Evolutionary conservation across 345 rosid genomes (phyloP).

Genomic region (Eucalyptus pauciflora): DNA sequence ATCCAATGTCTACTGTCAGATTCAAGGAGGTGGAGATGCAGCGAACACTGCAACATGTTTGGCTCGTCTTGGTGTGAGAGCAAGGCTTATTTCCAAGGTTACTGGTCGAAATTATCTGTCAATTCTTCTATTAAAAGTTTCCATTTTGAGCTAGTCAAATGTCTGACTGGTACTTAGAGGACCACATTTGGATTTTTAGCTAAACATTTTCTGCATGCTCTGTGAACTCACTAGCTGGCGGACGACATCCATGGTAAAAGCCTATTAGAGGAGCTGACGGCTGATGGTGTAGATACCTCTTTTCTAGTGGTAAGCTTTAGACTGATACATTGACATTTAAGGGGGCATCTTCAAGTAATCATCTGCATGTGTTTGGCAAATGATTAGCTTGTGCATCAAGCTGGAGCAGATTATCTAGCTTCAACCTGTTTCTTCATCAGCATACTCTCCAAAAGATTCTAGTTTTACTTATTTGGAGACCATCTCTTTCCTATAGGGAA

Average conservation of each 20-base stretch:
- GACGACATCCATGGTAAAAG: slow-evolving; percentile 19
- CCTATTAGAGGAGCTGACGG: slow-evolving; percentile 16
- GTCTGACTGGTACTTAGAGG: neutral
- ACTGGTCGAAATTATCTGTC: neutral
- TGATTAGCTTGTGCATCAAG: neutral
- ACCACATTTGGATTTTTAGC: neutral
- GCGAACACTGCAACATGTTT: slow-evolving; percentile 29
- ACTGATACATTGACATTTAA: neutral
- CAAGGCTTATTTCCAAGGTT: slow-evolving; percentile 34
- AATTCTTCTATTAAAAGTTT: neutral
- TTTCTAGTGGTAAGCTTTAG: slow-evolving; percentile 14
- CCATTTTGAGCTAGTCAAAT: neutral
- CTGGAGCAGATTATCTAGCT: neutral
- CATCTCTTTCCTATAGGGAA: neutral
- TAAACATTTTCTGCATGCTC: neutral
- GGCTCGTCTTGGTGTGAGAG: slow-evolving; percentile 24
- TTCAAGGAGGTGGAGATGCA: slow-evolving; percentile 36
- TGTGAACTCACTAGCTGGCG: slow-evolving; percentile 3
- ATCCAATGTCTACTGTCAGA: neutral
- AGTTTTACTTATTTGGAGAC: neutral
- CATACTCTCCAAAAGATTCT: neutral
- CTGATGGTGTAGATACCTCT: slow-evolving; percentile 27
- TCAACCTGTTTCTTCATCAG: neutral
- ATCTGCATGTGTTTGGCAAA: too few relatives aligned
- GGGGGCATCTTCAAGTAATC: too few relatives aligned